Evolutionary conservation across 768 basidiomycete genomes (phyloP).

Genomic region (Phlebiopsis gigantea): DNA sequence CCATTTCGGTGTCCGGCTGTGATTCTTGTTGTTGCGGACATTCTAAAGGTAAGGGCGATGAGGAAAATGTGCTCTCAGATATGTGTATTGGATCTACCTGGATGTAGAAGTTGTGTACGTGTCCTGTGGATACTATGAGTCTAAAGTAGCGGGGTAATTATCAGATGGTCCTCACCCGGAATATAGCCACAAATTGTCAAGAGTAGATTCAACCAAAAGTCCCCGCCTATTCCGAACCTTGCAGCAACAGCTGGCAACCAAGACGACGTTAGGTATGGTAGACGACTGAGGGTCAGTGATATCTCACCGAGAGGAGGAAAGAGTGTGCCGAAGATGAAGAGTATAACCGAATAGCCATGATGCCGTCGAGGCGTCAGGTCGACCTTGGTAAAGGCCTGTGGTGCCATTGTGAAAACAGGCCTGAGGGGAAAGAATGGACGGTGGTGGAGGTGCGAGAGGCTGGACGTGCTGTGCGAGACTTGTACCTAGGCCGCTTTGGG

Average conservation of each 20-base stretch:
- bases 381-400: conserved; percentile 38
- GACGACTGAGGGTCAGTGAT: background rate
- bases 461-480: background rate
- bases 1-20: conserved; percentile 94
- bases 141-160: background rate
- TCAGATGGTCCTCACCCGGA: conserved; percentile 48
- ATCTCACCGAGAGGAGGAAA: conserved; percentile 70
- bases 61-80: background rate
- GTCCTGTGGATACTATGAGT: conserved; percentile 39
- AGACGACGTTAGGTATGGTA: background rate
- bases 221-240: conserved; percentile 84
- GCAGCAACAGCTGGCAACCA: conserved; percentile 73
- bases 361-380: conserved; percentile 64
- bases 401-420: background rate
- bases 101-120: conserved; percentile 91
- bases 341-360: conserved; percentile 75
- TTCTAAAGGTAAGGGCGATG: conserved; percentile 48
- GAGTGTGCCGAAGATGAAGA: conserved; percentile 86
- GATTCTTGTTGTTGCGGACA: conserved; percentile 92
- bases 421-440: background rate
- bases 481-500: conserved; percentile 2
- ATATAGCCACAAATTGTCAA: conserved; percentile 91
- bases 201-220: conserved; percentile 88
- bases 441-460: conserved; percentile 4
- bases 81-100: conserved; percentile 42